Conservation (phyloP, 1,139 yeast genomes). For the Kodamaea anthophila region DNA sequence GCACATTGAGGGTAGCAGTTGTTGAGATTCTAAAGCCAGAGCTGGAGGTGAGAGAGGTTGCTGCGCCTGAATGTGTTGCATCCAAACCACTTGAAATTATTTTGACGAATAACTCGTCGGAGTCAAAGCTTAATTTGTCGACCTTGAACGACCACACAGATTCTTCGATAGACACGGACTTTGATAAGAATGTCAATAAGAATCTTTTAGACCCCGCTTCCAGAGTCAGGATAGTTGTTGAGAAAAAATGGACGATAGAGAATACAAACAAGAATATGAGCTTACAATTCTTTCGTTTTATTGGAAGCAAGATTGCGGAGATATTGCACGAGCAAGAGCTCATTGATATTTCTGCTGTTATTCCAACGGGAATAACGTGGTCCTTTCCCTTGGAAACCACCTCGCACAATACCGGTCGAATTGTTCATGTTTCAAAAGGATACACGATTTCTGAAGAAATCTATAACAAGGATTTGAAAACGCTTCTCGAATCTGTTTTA, state of each 20-base stretch:
- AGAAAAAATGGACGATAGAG: conserved; percentile 36
- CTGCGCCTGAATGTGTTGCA: background rate
- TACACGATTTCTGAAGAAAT: conserved; percentile 38
- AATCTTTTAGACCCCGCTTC: conserved; percentile 14
- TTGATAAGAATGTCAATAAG: conserved; percentile 1
- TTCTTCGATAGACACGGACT: conserved; percentile 5
- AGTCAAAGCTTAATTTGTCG: conserved; percentile 7
- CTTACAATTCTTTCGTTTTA: conserved; percentile 33
- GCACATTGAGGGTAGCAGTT: conserved; percentile 45
- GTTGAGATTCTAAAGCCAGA: conserved; percentile 21
- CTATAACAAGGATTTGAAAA: conserved; percentile 35
- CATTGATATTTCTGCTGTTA: conserved; percentile 13
- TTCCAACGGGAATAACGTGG: conserved; percentile 51
- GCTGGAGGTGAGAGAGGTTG: background rate
- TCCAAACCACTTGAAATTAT: conserved; percentile 4
- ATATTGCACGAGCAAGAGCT: conserved; percentile 24
- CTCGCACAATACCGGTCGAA: conserved; percentile 38
- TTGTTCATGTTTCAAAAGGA: conserved; percentile 48
- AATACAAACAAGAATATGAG: conserved; percentile 36
- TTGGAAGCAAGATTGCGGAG: conserved; percentile 30
- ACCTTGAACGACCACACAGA: conserved; percentile 7
- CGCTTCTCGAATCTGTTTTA: conserved; percentile 30
- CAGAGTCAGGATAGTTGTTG: conserved; percentile 26
- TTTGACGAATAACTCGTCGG: conserved; percentile 7
- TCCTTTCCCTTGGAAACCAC: conserved; percentile 49